phyloP scores from a whole-genome alignment of 768 basidiomycete genomes.

The Amyloporia xantha region DNA sequence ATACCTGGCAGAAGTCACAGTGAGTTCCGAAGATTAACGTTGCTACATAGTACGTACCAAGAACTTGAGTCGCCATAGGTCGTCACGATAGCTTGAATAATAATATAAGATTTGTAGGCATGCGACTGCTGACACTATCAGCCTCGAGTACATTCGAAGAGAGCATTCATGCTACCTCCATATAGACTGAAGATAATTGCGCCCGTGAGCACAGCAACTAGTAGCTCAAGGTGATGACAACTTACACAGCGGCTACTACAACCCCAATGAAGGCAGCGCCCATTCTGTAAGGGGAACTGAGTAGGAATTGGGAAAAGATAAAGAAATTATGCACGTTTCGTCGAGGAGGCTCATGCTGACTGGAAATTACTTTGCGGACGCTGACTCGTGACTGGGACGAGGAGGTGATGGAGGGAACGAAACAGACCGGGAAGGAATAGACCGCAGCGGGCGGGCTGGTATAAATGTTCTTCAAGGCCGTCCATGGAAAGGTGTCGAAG shows the following conservation, averaged over 20 bases:
- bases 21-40: background rate
- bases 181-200: background rate
- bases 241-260: constrained; percentile 41
- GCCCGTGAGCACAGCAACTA: too few species aligned
- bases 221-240: too few species aligned
- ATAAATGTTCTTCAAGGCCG: too few species aligned
- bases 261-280: constrained; percentile 47
- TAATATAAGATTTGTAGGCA: constrained; percentile 54
- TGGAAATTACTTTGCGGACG: too few species aligned
- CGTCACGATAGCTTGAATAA: constrained; percentile 40
- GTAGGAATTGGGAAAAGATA: background rate
- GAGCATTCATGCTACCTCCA: background rate
- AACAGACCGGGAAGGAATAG: too few species aligned
- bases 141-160: background rate
- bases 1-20: constrained; percentile 6
- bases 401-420: too few species aligned
- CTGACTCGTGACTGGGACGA: too few species aligned
- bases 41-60: constrained; percentile 37
- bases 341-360: constrained; percentile 8
- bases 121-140: constrained; percentile 31
- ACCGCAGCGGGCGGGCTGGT: too few species aligned
- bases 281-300: constrained; percentile 27
- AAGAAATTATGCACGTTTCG: constrained; percentile 3
- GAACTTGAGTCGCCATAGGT: constrained; percentile 45
- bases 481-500: too few species aligned